phyloP scores from a whole-genome alignment of 108 stramenopile genomes.

The Cyclotella baltica region DNA sequence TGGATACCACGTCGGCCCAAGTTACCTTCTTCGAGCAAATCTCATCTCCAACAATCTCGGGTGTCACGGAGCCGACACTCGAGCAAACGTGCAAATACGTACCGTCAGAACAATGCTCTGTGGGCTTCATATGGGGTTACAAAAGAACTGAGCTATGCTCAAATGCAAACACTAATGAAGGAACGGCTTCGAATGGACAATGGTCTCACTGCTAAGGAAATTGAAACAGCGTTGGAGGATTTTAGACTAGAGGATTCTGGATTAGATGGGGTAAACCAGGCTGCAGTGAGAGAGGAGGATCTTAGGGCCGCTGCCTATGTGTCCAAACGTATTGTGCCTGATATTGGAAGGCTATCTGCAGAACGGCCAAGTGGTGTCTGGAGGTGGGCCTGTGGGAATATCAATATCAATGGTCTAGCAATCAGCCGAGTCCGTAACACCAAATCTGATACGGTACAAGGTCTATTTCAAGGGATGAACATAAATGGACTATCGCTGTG shows the following conservation, averaged over 20 bases:
- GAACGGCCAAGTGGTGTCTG: neutral
- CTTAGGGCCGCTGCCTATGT: neutral
- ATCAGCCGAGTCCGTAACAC: neutral
- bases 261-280: neutral
- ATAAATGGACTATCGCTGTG: neutral
- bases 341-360: neutral
- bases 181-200: neutral
- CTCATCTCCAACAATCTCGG: neutral
- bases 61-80: neutral
- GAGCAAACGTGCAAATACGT: neutral
- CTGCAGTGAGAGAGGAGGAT: neutral
- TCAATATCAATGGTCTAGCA: neutral
- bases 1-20: too few species aligned
- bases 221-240: neutral
- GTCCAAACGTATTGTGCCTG: neutral
- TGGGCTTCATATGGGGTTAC: neutral
- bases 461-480: neutral
- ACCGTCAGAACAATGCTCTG: neutral
- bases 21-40: too few species aligned
- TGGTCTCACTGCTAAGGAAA: neutral
- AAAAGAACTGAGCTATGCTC: neutral
- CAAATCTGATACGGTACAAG: neutral
- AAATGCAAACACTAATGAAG: neutral
- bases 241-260: neutral
- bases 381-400: neutral